A percentile compares a stretch with the other conserved stretches of the same genome.
phyloP scores from a whole-genome alignment of 2,329 filamentous ascomycete species.

The Aspergillus persii region DNA sequence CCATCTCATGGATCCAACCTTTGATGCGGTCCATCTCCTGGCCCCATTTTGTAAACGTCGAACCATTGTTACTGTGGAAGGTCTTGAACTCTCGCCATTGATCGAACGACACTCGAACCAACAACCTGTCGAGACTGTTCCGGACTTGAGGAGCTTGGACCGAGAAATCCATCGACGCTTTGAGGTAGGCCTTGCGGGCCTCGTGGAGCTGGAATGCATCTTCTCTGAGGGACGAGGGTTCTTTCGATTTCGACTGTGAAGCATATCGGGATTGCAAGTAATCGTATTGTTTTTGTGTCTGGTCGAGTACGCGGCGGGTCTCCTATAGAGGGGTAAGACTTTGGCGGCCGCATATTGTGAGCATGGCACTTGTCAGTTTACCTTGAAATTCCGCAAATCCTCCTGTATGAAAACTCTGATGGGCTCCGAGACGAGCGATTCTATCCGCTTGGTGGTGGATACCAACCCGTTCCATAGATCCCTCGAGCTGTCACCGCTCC shows the following conservation, averaged over 20 bases:
- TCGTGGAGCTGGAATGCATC: constrained; percentile 96
- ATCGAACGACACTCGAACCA: constrained; percentile 81
- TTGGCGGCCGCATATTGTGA: constrained; percentile 4
- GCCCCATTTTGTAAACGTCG: constrained; percentile 64
- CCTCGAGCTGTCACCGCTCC: constrained; percentile 78
- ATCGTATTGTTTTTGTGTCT: constrained; percentile 81
- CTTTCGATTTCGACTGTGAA: constrained; percentile 85
- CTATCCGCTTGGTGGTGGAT: constrained; percentile 71
- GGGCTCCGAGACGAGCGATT: constrained; percentile 74
- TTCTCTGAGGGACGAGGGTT: constrained; percentile 84
- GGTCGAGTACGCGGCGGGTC: constrained; percentile 70
- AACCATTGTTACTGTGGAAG: constrained; percentile 63
- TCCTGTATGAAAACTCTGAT: constrained; percentile 73
- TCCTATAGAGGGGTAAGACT: constrained; percentile 49
- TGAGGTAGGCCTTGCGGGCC: constrained; percentile 83
- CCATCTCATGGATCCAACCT: constrained; percentile 94
- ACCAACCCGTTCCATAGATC: constrained; percentile 84
- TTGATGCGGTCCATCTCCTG: constrained; percentile 86
- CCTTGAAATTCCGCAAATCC: constrained; percentile 80
- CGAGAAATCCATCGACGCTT: constrained; percentile 90
- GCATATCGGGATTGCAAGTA: constrained; percentile 77
- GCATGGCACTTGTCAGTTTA: constrained; percentile 15
- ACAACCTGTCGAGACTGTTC: constrained; percentile 76
- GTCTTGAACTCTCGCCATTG: constrained; percentile 83
- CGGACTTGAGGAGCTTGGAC: constrained; percentile 83